Base-by-base conservation (phyloP, 139 green algal species). In the Coelastrella sp. region DNA sequence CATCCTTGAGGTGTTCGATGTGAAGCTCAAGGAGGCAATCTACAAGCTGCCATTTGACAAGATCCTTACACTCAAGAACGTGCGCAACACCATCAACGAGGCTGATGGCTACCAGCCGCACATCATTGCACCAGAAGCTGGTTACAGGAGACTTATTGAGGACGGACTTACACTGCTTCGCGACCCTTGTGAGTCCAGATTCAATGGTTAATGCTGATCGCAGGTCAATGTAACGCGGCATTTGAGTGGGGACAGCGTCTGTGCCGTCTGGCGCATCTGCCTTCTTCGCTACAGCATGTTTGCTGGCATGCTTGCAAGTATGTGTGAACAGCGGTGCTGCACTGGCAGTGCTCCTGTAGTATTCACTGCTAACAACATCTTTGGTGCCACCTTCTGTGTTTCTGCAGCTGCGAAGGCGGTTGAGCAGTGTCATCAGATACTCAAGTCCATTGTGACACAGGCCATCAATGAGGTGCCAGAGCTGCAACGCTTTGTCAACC, bases 91-190 rank as follows among this genome's bases (percentile, higher is more conserved):
- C 87, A 91, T 99, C 86, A 97, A 98, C 88, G 96, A 99, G 93
- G 97, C 98, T 3, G 98, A 99, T 89, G 98, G 98, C 22, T 99
- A 99, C 94, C 97, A 99, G 94, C 98, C 98, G 8, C 97, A 99
- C 94, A 96, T 99, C 86, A 98, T 99, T 66, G 98, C 98, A 14
- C 98, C 98, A 75, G 98, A 99, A 94, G 96, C 97, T 86, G 98
- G 98, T 14, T 99, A 99, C 95, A 90, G 98, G 22, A 95, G 97
- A 3, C 94, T 99, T 71, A 96, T 99, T 89, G 95, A 99, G 92
- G 96, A 94, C 71, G 93, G 94, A 16, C 82, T 95, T 56, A 90
- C 85, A 32, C 92, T 97, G 86, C 92, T 97, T 85, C 87, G 93
- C 0, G 94, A 96, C 80, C 94, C 95, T 64, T 91, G 87, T 91